Percentiles rank a stretch among this genome's conserved stretches.
These are phyloP conservation scores for Fusarium sp. DNA, from an alignment of 2,329 filamentous ascomycete species.

Conservation along the genomic window DNA sequence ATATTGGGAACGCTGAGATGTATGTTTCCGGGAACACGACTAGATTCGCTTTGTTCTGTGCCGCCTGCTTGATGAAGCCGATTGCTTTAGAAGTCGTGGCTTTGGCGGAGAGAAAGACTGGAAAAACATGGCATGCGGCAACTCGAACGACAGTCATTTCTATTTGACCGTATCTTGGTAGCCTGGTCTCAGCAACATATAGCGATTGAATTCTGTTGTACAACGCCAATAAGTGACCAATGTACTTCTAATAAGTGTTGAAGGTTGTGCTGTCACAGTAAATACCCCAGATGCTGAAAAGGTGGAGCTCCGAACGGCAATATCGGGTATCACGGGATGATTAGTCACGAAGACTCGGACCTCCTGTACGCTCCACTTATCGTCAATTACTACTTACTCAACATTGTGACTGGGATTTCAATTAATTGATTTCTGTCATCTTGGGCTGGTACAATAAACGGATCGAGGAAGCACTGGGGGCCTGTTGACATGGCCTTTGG, in stretches of 20 bases:
- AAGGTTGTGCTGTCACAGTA: fast-evolving
- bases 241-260: neutral
- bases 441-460: neutral
- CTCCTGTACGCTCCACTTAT: neutral
- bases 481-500: neutral
- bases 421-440: neutral
- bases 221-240: fast-evolving
- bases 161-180: too few relatives aligned
- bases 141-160: conserved; percentile 20
- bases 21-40: conserved; percentile 63
- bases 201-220: too few relatives aligned
- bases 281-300: neutral
- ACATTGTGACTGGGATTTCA: neutral
- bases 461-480: neutral
- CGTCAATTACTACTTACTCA: neutral
- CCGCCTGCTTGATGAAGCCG: conserved; percentile 54
- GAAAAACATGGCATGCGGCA: conserved; percentile 50
- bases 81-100: conserved; percentile 58
- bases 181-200: fast-evolving
- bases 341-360: neutral
- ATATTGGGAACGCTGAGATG: conserved; percentile 62
- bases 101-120: conserved; percentile 56
- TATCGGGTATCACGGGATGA: neutral
- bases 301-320: conserved; percentile 4
- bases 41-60: conserved; percentile 54